A percentile compares a stretch with the other conserved stretches of the same genome.
Conservation (phyloP, 768 basidiomycete species). For the Leccinum sublutescens region DNA sequence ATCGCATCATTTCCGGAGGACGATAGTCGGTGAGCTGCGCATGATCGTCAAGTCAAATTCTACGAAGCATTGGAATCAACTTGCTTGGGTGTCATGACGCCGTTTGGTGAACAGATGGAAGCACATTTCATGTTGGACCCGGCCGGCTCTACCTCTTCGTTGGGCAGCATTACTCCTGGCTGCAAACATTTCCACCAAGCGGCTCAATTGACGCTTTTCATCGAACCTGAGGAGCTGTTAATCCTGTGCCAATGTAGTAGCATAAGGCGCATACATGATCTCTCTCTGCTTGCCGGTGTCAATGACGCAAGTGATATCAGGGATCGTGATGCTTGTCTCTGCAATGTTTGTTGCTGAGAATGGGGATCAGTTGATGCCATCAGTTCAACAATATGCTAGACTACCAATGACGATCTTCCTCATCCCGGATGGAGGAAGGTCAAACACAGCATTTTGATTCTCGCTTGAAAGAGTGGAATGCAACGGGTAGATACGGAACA, state of each 20-base stretch:
- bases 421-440: conserved; percentile 73
- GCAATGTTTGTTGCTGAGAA: conserved; percentile 82
- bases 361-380: background rate
- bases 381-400: conserved; percentile 1
- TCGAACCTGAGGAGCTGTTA: conserved; percentile 64
- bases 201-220: conserved; percentile 94
- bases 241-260: conserved; percentile 1
- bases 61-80: conserved; percentile 4
- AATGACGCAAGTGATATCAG: conserved; percentile 95
- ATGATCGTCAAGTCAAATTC: background rate
- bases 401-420: conserved; percentile 94
- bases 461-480: conserved; percentile 94
- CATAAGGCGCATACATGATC: conserved; percentile 59
- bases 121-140: conserved; percentile 85
- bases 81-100: conserved; percentile 76
- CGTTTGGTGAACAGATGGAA: conserved; percentile 94
- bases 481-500: conserved; percentile 78
- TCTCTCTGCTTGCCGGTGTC: conserved; percentile 93
- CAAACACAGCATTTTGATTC: conserved; percentile 87
- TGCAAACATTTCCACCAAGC: conserved; percentile 87
- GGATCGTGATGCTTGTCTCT: conserved; percentile 98
- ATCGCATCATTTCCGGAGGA: conserved; percentile 91
- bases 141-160: conserved; percentile 85
- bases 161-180: conserved; percentile 91
- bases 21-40: conserved; percentile 83